Percentiles rank a stretch among this genome's conserved stretches.
Evolutionary conservation across 1,284 basidiomycete genomes (phyloP).

Genomic region (Wallemia mellicola): DNA sequence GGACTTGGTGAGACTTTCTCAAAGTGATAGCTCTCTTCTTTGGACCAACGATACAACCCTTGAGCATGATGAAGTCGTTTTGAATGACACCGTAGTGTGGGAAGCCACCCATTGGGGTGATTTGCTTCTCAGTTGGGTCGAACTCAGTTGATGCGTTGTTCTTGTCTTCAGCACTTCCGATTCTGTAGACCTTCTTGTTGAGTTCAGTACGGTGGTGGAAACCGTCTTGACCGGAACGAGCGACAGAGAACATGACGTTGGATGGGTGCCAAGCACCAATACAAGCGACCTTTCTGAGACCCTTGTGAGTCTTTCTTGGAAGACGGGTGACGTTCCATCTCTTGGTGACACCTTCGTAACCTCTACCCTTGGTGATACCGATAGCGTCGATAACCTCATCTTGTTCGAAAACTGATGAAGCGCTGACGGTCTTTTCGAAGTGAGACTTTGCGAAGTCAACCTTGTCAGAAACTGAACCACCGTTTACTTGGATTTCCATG

Average conservation of each 20-base stretch:
- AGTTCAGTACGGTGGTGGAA: slow-evolving; percentile 96
- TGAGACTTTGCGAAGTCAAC: slow-evolving; percentile 81
- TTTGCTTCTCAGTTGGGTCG: slow-evolving; percentile 73
- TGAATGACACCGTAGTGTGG: slow-evolving; percentile 95
- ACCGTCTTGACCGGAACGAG: slow-evolving; percentile 98
- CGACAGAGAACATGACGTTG: slow-evolving; percentile 99
- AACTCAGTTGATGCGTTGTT: slow-evolving; percentile 74
- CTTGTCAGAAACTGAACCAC: slow-evolving; percentile 88
- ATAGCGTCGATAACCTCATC: slow-evolving; percentile 93
- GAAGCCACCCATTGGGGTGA: slow-evolving; percentile 98
- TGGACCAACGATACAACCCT: slow-evolving; percentile 76
- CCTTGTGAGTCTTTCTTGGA: slow-evolving; percentile 96
- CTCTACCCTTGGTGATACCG: slow-evolving; percentile 97
- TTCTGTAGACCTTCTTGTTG: slow-evolving; percentile 98
- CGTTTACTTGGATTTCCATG: slow-evolving; percentile 99
- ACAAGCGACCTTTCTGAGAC: slow-evolving; percentile 98
- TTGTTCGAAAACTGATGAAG: slow-evolving; percentile 68
- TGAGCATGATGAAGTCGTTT: slow-evolving; percentile 92
- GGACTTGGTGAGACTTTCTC: slow-evolving; percentile 20
- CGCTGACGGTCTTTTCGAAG: slow-evolving; percentile 90
- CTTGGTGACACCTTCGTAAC: slow-evolving; percentile 97
- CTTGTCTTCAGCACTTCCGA: slow-evolving; percentile 51
- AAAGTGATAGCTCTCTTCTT: slow-evolving; percentile 93
- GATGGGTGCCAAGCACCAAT: slow-evolving; percentile 98
- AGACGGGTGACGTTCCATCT: slow-evolving; percentile 99